Evolutionary conservation across 352 stramenopile genomes (phyloP), one percentile per base, ranked within the genome.

Genomic region (Aphanomyces astaci): DNA sequence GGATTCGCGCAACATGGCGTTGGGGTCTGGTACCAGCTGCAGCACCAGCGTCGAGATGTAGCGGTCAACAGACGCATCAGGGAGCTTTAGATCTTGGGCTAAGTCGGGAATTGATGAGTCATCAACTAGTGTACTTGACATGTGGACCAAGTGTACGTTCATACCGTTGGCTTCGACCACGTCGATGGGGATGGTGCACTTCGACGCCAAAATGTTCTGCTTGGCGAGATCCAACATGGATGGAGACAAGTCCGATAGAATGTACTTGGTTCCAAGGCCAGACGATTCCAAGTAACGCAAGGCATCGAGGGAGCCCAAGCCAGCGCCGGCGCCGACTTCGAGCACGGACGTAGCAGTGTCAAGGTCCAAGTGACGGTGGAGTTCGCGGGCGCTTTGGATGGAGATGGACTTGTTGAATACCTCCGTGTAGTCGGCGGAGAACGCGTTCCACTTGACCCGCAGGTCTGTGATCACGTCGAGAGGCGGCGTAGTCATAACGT

Each of bases 341-440:
- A 87, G 72, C 49, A 85, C 76, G 39, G 65, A 73, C 33, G 66
- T 52, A 9, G 78, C 79, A 1, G 10, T 7, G 19, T 81, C 70
- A 1, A 87, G 75, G 56, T 87, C 63, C 79, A 87, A 76, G 64
- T 84, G 72, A 4, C 69, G 63, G 75, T 87, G 76, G 66, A 86
- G 28, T 13, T 84, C 49, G 3, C 43, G 51, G 25, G 79, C 71
- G 52, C 75, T 81, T 57, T 87, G 79, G 69, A 78, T 65, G 10
- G 78, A 82, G 64, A 84, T 68, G 62, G 67, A 75, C 52, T 78
- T 81, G 71, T 85, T 85, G 40, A 71, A 71, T 33, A 73, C 81
- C 60, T 78, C 76, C 0, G 79, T 86, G 72, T 77, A 87, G 10
- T 56, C 45, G 39, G 54, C 64, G 7, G 79, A 74, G 31, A 75